Percentiles rank a stretch among this genome's conserved stretches.
Evolutionary conservation across 1,139 yeast genomes (phyloP).

Genomic region (Chernovozyma sophiae-reginae): DNA sequence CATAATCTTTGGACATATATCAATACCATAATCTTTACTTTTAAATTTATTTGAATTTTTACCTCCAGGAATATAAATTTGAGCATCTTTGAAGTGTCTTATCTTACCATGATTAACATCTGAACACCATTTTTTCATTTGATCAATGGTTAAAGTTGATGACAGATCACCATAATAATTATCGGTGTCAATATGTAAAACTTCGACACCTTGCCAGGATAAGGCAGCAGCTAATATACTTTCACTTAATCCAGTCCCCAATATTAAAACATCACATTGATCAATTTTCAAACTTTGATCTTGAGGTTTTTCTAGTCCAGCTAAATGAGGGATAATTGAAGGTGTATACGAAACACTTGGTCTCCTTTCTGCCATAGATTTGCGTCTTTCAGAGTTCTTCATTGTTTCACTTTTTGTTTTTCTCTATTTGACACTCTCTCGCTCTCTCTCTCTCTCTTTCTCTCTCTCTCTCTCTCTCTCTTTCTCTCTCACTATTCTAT

Average conservation of each 20-base stretch:
- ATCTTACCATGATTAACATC: constrained; percentile 55
- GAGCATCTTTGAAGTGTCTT: constrained; percentile 54
- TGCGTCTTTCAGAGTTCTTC: constrained; percentile 47
- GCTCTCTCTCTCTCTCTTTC: background rate
- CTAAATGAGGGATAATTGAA: constrained; percentile 71
- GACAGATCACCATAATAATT: constrained; percentile 83
- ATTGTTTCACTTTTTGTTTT: background rate
- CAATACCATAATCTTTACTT: constrained; percentile 80
- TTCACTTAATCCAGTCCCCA: constrained; percentile 91
- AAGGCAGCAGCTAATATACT: constrained; percentile 88
- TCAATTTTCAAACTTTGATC: constrained; percentile 48
- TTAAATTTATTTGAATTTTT: constrained; percentile 41
- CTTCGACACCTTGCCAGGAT: constrained; percentile 94
- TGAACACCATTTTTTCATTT: constrained; percentile 75
- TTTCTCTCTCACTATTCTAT: background rate
- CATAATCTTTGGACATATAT: constrained; percentile 81
- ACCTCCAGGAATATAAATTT: constrained; percentile 66
- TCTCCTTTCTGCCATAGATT: constrained; percentile 71
- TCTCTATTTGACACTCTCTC: background rate
- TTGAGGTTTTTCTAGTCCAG: constrained; percentile 70
- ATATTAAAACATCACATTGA: constrained; percentile 78
- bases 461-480: background rate
- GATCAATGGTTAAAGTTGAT: constrained; percentile 84
- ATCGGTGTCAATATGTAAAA: constrained; percentile 81
- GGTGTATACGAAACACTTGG: constrained; percentile 53